phyloP scores from a whole-genome alignment of 2,329 filamentous ascomycete species.

The Dryadomyces quercivorus region DNA sequence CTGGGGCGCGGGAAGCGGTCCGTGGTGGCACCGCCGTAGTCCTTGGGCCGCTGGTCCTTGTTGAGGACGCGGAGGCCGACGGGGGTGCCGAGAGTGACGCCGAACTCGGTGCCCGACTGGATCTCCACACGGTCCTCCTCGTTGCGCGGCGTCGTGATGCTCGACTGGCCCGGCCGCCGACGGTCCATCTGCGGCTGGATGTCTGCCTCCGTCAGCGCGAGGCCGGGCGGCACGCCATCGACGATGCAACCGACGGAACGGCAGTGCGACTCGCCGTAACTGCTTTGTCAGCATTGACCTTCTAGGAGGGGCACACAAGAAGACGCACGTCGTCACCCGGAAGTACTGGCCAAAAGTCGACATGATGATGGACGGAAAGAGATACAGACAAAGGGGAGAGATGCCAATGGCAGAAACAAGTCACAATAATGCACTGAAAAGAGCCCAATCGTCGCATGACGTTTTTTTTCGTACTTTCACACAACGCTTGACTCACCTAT shows the following conservation, averaged over 20 bases:
- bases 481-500: not conserved
- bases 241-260: constrained; percentile 89
- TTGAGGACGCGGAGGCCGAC: constrained; percentile 82
- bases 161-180: constrained; percentile 76
- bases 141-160: constrained; percentile 81
- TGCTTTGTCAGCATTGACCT: constrained; percentile 9
- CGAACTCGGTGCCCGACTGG: constrained; percentile 84
- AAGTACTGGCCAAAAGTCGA: constrained; percentile 81
- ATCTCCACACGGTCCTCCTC: constrained; percentile 89
- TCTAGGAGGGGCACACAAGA: constrained; percentile 1
- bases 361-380: constrained; percentile 37
- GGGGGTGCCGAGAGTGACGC: constrained; percentile 79
- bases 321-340: constrained; percentile 66
- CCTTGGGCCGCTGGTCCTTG: constrained; percentile 83
- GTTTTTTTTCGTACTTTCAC: not conserved
- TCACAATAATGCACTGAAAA: no score
- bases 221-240: constrained; percentile 80
- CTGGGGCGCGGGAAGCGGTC: constrained; percentile 81
- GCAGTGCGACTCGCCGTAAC: constrained; percentile 56
- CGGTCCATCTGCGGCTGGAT: constrained; percentile 94
- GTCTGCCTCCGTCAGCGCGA: constrained; percentile 71
- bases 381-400: no score
- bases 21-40: constrained; percentile 85
- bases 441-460: not conserved
- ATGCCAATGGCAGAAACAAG: not conserved